Base-by-base conservation (phyloP, 73 alveolate species). In the Tetrahymena borealis region DNA sequence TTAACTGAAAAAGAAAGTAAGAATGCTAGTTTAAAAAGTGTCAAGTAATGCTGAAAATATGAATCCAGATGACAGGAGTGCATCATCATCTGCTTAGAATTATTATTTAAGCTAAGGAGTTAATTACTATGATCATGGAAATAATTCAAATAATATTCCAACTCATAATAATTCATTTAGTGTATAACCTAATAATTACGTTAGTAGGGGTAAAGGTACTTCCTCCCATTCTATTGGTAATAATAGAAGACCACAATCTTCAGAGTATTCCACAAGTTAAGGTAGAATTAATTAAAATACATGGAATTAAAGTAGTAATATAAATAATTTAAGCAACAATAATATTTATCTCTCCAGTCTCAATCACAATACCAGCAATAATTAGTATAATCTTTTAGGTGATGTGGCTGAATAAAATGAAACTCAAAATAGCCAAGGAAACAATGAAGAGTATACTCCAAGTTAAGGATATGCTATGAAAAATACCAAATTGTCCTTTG, bases 1-100 rank as follows among this genome's bases (percentile, higher is more conserved):
- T 38, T 43, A 43, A n/a, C 85, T 91, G 24, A 91, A 60, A 43
- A 91, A 60, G n/a, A 91, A 60, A 91, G 32, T 36, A 31, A 79
- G 91, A 79, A 28, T 79, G 28, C 85, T 91, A 11, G 38, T 60
- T 39, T 40, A 16, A 77, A 33, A 36, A 40, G 91, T 60, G 32
- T 38, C 90, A 33, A 90, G 42, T 38, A 60, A 42, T 31, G n/a
- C n/a, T n/a, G 91, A 91, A 91, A n/a, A 77, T 36, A 24, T 28
- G 31, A 39, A 13, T 28, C 31, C 78, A 7, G 39, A 60, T 78
- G 95, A 92, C 36, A 38, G 77, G 32, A 92, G 95, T 78, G 60
- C 95, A 24, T 78, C 91, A 15, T 8, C 91, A n/a, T 90, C 90
- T 11, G 79, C 91, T 8, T 78, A 78, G 39, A 28, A 77, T 32